Percentiles rank a stretch among this genome's conserved stretches.
These are phyloP conservation scores for Tricholoma sp. DNA, from an alignment of 768 basidiomycete genomes.

Conservation along the genomic window DNA sequence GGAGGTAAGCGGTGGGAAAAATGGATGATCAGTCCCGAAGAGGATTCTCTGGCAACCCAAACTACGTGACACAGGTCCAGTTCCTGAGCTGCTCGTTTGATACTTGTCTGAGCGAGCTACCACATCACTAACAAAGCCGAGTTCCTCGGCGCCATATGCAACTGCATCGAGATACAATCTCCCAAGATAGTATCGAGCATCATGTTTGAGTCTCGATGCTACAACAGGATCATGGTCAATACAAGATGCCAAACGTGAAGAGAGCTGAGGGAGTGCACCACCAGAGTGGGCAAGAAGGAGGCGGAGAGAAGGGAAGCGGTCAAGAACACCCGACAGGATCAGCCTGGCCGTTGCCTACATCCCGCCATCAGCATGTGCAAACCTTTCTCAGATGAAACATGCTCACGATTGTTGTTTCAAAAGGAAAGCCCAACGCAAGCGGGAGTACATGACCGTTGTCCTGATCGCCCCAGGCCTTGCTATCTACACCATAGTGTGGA, in stretches of 20 bases:
- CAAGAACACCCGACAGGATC: constrained; percentile 76
- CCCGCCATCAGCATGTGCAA: constrained; percentile 4
- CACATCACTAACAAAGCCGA: constrained; percentile 70
- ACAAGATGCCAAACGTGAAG: constrained; percentile 80
- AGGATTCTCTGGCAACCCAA: constrained; percentile 58
- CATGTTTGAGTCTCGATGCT: constrained; percentile 67
- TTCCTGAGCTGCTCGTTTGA: constrained; percentile 25
- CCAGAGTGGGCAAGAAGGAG: constrained; percentile 86
- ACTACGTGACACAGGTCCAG: constrained; percentile 30
- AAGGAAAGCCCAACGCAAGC: constrained; percentile 83
- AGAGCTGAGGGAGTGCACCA: constrained; percentile 77
- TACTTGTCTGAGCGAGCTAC: constrained; percentile 57
- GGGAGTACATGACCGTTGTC: constrained; percentile 87
- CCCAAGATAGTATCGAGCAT: constrained; percentile 80
- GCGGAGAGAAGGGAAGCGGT: constrained; percentile 70
- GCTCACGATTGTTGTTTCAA: constrained; percentile 83
- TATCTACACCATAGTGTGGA: constrained; percentile 81
- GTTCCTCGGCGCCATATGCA: constrained; percentile 83
- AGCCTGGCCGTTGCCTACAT: constrained; percentile 66
- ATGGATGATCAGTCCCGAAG: constrained; percentile 88
- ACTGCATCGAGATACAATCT: constrained; percentile 82
- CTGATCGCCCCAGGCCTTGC: constrained; percentile 67
- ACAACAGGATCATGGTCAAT: constrained; percentile 83
- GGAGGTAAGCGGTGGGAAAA: constrained; percentile 76
- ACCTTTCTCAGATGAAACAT: background rate